These are phyloP conservation scores for Thermochaetoides thermophila DNA, from an alignment of 495 filamentous ascomycete genomes.

Conservation along the genomic window DNA sequence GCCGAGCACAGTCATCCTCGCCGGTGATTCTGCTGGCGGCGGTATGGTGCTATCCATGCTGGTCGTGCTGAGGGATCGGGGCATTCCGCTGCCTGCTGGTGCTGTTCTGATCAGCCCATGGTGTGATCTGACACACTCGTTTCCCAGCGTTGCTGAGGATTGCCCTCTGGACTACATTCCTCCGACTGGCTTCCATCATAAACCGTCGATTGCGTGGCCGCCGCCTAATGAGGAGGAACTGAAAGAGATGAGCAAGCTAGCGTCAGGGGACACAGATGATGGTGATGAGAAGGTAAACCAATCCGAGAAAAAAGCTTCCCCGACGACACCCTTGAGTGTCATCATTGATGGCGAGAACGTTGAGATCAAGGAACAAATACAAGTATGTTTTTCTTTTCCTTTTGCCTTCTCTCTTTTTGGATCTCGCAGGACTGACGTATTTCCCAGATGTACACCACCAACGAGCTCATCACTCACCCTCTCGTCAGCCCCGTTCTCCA, in stretches of 20 bases:
- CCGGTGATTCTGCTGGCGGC: conserved; percentile 82
- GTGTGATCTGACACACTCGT: conserved; percentile 88
- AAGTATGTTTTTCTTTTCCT: conserved; percentile 23
- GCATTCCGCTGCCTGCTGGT: conserved; percentile 70
- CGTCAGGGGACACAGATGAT: conserved; percentile 11
- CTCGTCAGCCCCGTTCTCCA: conserved; percentile 80
- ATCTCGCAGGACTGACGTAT: conserved; percentile 9
- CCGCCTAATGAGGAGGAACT: conserved; percentile 66
- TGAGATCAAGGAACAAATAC: conserved; percentile 79
- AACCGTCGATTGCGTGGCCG: conserved; percentile 77
- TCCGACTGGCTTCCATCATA: conserved; percentile 68
- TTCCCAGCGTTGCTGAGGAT: conserved; percentile 68
- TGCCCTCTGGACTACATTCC: conserved; percentile 77
- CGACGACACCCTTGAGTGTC: conserved; percentile 39
- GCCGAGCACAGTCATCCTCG: conserved; percentile 61
- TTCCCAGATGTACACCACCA: conserved; percentile 70
- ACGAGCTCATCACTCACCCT: conserved; percentile 72
- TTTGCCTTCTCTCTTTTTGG: background rate
- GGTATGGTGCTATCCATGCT: conserved; percentile 75
- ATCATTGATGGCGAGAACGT: conserved; percentile 54
- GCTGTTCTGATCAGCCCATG: conserved; percentile 84
- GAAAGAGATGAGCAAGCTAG: conserved; percentile 26
- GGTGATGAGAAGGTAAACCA: conserved; percentile 1
- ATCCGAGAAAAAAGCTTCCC: conserved; percentile 13
- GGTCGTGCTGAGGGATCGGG: conserved; percentile 66